Base-by-base conservation (phyloP, 805 yeast genomes). In the Metschnikowia peoriensis region DNA sequence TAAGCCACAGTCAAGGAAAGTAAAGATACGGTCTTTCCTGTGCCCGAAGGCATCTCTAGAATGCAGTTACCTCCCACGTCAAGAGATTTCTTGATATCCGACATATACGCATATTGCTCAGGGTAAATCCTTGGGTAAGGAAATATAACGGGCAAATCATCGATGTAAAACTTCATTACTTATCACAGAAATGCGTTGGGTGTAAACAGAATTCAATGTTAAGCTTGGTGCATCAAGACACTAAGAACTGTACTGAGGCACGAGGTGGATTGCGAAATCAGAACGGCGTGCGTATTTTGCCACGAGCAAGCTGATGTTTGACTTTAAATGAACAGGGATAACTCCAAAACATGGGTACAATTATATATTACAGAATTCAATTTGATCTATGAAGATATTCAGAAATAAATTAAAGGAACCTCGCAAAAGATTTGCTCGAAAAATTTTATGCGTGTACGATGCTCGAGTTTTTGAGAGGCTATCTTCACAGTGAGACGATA, bases 41-140 rank as follows among this genome's bases (percentile, higher is more conserved):
- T 94, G 4, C 99, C 99, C 6, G 99, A 94, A 60, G 99, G 99
- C 99, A 94, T 94, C 73, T 94, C 99, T 64, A 94, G 70, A 50
- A 94, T 91, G 70, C 97, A 88, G 66, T 92, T 92, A 11, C 99
- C 99, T 1, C 97, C 98, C 1, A 88, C 96, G 75, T 94, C 99
- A 48, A 94, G 71, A 0, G 97, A 88, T 65, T 86, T 84, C 73
- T 94, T 94, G 59, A 94, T 87, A 68, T 93, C 98, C 56, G 94
- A 83, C 99, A 94, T 94, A 71, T 94, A 94, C 35, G 92, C 94
- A 77, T 94, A 94, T 68, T 94, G 99, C 71, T 94, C 99, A 1
- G 99, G 99, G 67, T 94, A 94, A 50, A 94, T 93, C 64, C 89
- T 81, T 2, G 98, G 98, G 68, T 94, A 94, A 14, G 99, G 99